Base-by-base conservation (phyloP, 140 eudicot genomes). In the Ambrosia hybrid region DNA sequence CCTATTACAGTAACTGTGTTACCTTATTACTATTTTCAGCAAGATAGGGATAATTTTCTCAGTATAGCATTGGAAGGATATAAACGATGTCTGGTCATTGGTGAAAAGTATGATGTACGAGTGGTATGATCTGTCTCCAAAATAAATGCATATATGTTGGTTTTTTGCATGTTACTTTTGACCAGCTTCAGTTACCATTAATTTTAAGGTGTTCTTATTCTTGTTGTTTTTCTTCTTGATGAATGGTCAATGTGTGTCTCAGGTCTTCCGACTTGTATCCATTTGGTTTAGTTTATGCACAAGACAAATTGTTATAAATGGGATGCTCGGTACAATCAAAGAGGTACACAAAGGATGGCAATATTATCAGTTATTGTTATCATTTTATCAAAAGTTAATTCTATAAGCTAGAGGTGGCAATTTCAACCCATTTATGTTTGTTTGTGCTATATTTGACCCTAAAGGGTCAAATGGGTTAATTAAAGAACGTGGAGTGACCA, bases 261-360 rank as follows among this genome's bases (percentile, higher is more conserved):
- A 93, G 98, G 97, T 93, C 37, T 93, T 93, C 83, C 97, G 98
- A 41, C 97, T 93, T 81, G 91, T 93, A 68, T 93, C 98, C 39
- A 81, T 93, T 65, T 93, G 97, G 98, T 93, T 93, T 70, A 70
- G 85, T 67, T 87, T 93, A 77, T 84, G 89, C 59, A 77, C 83
- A 51, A 87, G 89, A 77, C 86, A 78, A 79, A 85, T 84, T 63
- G 96, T 90, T 75, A 83, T 93, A 56, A 71, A 83, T 73, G 83
- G 83, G 80, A 93, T 93, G 97, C 79, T 84, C 49, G 66, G 81
- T 76, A 88, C 98, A 39, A 91, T 90, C 56, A 73, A 86, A 74
- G 97, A 93, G 97, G 98, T 93, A 90, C 16, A 8, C 2, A 46
- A 67, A 66, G 58, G 61, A 34, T 9, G 51, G 11, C 70, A 9